phyloP scores from a whole-genome alignment of 352 stramenopile genomes.

The Phytophthora uliginosa region DNA sequence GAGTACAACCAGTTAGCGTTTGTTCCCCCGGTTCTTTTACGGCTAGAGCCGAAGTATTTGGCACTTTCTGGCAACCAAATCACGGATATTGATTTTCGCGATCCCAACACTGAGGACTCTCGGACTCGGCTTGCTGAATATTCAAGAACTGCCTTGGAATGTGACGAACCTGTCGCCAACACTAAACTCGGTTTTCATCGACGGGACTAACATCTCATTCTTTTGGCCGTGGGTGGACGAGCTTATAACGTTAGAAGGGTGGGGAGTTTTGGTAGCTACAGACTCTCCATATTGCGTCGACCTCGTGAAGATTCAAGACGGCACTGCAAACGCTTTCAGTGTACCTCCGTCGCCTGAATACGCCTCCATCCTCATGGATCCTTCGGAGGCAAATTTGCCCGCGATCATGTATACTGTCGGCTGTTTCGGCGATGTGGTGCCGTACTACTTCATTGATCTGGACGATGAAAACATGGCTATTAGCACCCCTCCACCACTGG shows the following conservation, averaged over 20 bases:
- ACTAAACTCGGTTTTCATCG: background rate
- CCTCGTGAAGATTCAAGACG: conserved; percentile 12
- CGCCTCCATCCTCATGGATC: conserved; percentile 22
- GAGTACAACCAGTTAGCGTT: conserved; percentile 23
- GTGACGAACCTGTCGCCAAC: conserved; percentile 12
- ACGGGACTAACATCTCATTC: background rate
- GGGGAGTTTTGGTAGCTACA: background rate
- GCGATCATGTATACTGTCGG: conserved; percentile 1
- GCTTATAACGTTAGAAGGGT: background rate
- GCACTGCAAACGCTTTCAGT: background rate
- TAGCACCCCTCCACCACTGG: background rate
- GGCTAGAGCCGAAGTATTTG: conserved; percentile 26
- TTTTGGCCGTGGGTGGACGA: conserved; percentile 9
- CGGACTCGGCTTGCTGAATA: conserved; percentile 5
- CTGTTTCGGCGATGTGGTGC: background rate
- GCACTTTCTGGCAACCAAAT: conserved; percentile 32
- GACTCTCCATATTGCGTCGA: conserved; percentile 12
- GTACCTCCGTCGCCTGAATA: conserved; percentile 1
- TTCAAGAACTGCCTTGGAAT: conserved; percentile 25
- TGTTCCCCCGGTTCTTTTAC: conserved; percentile 19
- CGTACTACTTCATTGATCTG: conserved; percentile 7
- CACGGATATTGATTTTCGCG: conserved; percentile 26
- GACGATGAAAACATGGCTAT: conserved; percentile 25
- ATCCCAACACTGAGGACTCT: conserved; percentile 14
- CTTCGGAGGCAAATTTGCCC: conserved; percentile 1